Percentiles rank a stretch among this genome's conserved stretches.
These are phyloP conservation scores for Vittaforma corneae DNA, from an alignment of 371 early-diverging fungal species.

Conservation along the genomic window DNA sequence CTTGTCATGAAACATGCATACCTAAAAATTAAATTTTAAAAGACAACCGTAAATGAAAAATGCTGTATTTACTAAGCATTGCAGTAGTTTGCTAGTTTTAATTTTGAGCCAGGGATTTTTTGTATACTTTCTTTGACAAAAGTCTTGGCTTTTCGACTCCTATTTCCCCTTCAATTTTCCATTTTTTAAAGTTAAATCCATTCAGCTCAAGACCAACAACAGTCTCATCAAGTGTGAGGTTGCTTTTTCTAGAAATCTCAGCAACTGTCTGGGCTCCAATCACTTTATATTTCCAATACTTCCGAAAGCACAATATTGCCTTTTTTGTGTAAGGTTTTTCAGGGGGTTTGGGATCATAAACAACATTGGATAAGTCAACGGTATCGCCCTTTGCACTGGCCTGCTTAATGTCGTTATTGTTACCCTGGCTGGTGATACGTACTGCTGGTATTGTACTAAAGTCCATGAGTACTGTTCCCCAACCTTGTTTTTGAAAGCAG, in stretches of 20 bases:
- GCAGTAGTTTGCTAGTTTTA: too few relatives aligned
- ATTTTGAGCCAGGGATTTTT: slow-evolving; percentile 9
- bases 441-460: slow-evolving; percentile 43
- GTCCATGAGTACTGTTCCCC: slow-evolving; percentile 54
- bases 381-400: neutral
- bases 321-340: slow-evolving; percentile 53
- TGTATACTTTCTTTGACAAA: slow-evolving; percentile 1
- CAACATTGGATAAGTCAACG: neutral
- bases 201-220: slow-evolving; percentile 35
- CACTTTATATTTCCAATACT: slow-evolving; percentile 53
- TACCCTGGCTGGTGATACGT: neutral
- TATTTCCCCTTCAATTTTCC: slow-evolving; percentile 8
- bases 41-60: too few relatives aligned
- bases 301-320: slow-evolving; percentile 39
- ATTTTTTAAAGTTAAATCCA: slow-evolving; percentile 38
- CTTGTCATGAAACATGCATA: too few relatives aligned
- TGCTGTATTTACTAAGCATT: too few relatives aligned
- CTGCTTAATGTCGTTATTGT: neutral
- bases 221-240: slow-evolving; percentile 47
- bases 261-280: slow-evolving; percentile 23
- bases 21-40: too few relatives aligned
- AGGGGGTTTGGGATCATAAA: slow-evolving; percentile 13
- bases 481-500: slow-evolving; percentile 42
- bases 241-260: slow-evolving; percentile 27
- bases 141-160: neutral